Base-by-base conservation (phyloP, 2,329 filamentous ascomycete genomes). In the Metarhizium anisopliae region DNA sequence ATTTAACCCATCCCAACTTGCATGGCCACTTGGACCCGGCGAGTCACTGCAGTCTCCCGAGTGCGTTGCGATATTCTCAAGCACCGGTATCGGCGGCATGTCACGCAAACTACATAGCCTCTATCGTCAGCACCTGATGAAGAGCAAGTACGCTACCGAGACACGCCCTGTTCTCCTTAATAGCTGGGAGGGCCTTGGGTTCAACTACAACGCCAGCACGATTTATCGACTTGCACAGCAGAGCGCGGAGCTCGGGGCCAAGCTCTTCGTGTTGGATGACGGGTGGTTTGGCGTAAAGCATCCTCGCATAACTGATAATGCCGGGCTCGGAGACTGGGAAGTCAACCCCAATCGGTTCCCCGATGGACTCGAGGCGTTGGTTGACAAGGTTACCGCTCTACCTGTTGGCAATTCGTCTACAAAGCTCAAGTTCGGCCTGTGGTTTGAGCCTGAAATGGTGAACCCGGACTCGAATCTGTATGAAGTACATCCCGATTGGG, bases 381-480 rank as follows among this genome's bases (percentile, higher is more conserved):
- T 84, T 1, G 67, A 74, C 0, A 71, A 74, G 4, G 72, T 85
- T 38, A 81, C 75, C 5, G 68, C 72, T 7, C 72, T 83, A 6
- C 70, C 74, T 3, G 74, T 76, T 0, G 67, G 73, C 2, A 76
- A 79, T 35, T 72, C 77, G 0, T 72, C 74, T 0, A 69, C 72
- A 0, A 72, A 77, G 2, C 66, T 87, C 50, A 72, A 76, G 13
- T 87, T 87, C 59, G 84, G 84, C 16, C 73, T 87, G 3, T 87
- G 84, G 84, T 74, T 87, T 2, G 84, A 87, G 63, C 83, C 83
- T 0, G 84, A 87, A 61, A 87, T 87, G 84, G 78, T 86, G 52
- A 85, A 82, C 56, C 78, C 80, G 1, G 79, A 82, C 54, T 86
- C 83, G 0, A 77, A 72, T 2, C 71, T 87, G 2, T 87, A 86